Conservation (phyloP, 495 filamentous ascomycete genomes). For the Penicillium canariense region DNA sequence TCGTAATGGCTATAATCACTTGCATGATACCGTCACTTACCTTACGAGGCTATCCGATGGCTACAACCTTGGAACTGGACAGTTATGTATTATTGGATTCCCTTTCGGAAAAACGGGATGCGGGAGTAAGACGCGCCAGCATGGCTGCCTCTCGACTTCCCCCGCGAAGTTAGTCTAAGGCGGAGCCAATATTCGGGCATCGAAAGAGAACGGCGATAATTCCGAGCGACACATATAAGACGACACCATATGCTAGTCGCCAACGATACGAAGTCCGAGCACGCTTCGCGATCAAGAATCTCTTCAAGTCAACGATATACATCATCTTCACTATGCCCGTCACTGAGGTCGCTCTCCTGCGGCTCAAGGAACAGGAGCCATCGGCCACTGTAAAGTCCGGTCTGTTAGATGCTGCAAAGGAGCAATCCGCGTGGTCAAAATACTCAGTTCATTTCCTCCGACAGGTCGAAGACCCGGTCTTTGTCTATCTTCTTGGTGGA, state of each 20-base stretch:
- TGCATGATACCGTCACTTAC: too few relatives aligned
- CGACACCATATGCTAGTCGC: neutral
- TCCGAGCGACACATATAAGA: too few relatives aligned
- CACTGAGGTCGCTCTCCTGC: constrained; percentile 53
- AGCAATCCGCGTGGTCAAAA: constrained; percentile 36
- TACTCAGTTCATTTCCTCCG: constrained; percentile 35
- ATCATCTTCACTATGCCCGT: constrained; percentile 44
- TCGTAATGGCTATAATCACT: too few relatives aligned
- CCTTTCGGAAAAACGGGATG: neutral
- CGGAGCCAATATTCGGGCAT: too few relatives aligned
- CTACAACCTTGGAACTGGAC: neutral
- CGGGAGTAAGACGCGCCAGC: neutral
- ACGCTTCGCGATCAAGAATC: too few relatives aligned
- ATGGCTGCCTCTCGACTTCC: neutral
- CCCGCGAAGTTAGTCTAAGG: too few relatives aligned
- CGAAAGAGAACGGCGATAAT: too few relatives aligned
- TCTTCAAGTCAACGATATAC: too few relatives aligned
- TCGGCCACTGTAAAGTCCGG: constrained; percentile 18
- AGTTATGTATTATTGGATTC: neutral
- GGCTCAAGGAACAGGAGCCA: constrained; percentile 18
- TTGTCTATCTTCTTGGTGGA: constrained; percentile 48
- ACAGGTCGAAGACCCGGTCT: constrained; percentile 46
- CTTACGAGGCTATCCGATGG: neutral
- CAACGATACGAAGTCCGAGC: neutral
- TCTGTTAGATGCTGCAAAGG: constrained; percentile 30